Evolutionary conservation across 345 rosid species (phyloP).

Genomic region (Hypericum androsaemum): DNA sequence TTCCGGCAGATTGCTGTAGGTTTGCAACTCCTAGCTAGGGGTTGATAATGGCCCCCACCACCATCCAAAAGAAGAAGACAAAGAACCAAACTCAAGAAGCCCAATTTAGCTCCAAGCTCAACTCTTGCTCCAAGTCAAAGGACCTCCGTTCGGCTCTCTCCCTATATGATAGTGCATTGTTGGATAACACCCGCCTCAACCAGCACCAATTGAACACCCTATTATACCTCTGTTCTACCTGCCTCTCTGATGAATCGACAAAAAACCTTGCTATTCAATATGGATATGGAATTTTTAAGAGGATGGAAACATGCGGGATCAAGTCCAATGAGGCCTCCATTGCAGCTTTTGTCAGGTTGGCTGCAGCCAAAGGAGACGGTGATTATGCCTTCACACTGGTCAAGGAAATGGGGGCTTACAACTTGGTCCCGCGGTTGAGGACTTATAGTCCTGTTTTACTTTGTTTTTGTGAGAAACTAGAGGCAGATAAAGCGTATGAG

Average conservation of each 20-base stretch:
- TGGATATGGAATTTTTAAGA: conserved; percentile 55
- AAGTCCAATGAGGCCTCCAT: conserved; percentile 61
- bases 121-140: conserved; percentile 50
- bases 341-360: conserved; percentile 55
- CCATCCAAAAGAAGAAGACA: conserved; percentile 30
- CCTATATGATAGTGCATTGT: conserved; percentile 45
- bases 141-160: conserved; percentile 58
- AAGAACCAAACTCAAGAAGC: conserved; percentile 44
- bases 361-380: conserved; percentile 68
- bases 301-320: conserved; percentile 38
- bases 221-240: conserved; percentile 59
- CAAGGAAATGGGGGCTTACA: conserved; percentile 36
- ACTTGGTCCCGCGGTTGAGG: conserved; percentile 52
- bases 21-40: not conserved
- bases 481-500: conserved; percentile 61
- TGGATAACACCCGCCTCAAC: conserved; percentile 30
- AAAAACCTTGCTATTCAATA: conserved; percentile 22
- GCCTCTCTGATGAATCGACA: conserved; percentile 25
- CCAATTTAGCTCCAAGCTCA: conserved; percentile 44
- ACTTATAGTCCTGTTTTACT: conserved; percentile 67
- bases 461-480: conserved; percentile 55
- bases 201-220: conserved; percentile 57
- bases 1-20: not conserved
- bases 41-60: not conserved
- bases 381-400: conserved; percentile 61